phyloP scores from a whole-genome alignment of 371 early-diverging fungal genomes.

The Gilbertella persicaria region DNA sequence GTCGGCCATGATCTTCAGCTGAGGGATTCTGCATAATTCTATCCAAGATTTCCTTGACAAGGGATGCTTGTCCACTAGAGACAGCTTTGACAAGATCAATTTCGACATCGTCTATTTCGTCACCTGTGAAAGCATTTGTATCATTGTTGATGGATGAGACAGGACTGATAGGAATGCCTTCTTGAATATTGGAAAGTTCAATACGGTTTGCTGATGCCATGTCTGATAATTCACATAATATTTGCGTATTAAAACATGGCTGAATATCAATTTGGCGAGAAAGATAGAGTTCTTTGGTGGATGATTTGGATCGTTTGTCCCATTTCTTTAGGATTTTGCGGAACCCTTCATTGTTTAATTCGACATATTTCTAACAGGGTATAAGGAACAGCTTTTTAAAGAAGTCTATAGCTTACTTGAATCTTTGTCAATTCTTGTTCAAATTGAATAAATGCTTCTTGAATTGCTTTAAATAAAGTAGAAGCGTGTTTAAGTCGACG shows the following conservation, averaged over 20 bases:
- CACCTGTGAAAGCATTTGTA: slow-evolving; percentile 13
- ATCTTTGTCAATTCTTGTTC: slow-evolving; percentile 93
- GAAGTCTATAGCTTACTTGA: slow-evolving; percentile 62
- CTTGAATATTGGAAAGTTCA: slow-evolving; percentile 60
- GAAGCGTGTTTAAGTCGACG: slow-evolving; percentile 58
- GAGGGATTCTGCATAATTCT: slow-evolving; percentile 49
- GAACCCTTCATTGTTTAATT: slow-evolving; percentile 94
- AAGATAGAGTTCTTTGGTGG: slow-evolving; percentile 93
- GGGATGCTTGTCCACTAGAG: slow-evolving; percentile 45
- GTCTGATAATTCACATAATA: slow-evolving; percentile 88
- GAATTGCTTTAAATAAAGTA: slow-evolving; percentile 66
- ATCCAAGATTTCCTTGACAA: slow-evolving; percentile 63
- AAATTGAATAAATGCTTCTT: slow-evolving; percentile 88
- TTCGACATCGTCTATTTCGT: slow-evolving; percentile 64
- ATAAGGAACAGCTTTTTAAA: background rate
- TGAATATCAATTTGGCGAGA: slow-evolving; percentile 94
- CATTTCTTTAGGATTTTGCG: slow-evolving; percentile 97
- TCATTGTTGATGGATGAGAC: background rate
- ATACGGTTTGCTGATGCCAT: slow-evolving; percentile 67
- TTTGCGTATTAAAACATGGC: slow-evolving; percentile 92
- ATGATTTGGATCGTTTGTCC: slow-evolving; percentile 95
- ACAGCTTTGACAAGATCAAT: slow-evolving; percentile 61
- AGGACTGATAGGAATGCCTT: slow-evolving; percentile 37
- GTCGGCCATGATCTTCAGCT: slow-evolving; percentile 54
- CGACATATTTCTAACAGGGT: slow-evolving; percentile 84